Percentiles rank a stretch among this genome's conserved stretches.
Conservation (phyloP, 768 basidiomycete genomes). For the Termitomyces heimii region DNA sequence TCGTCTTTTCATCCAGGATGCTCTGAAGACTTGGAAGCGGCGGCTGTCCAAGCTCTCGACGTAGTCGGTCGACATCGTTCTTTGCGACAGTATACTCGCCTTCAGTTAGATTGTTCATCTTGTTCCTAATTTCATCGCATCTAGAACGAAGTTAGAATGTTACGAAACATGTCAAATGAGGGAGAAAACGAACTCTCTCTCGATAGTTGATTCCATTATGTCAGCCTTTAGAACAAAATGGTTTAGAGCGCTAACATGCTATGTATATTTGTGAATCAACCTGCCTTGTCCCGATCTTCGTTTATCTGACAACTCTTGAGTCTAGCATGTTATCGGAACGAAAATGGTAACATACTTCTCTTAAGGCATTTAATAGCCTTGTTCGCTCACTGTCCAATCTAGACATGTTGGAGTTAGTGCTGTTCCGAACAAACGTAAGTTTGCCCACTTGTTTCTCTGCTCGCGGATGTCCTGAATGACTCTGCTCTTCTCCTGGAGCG, state of each 20-base stretch:
- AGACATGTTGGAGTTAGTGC: slow-evolving; percentile 1
- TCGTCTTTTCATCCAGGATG: slow-evolving; percentile 67
- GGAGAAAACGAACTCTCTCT: slow-evolving; percentile 53
- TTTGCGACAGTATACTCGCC: slow-evolving; percentile 75
- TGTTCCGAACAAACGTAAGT: background rate
- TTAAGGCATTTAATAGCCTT: slow-evolving; percentile 59
- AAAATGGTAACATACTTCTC: slow-evolving; percentile 44
- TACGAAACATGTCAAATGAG: background rate
- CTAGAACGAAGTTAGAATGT: slow-evolving; percentile 25
- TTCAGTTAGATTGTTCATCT: slow-evolving; percentile 63
- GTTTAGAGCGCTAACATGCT: slow-evolving; percentile 6
- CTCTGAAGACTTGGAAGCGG: slow-evolving; percentile 68
- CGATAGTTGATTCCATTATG: slow-evolving; percentile 58
- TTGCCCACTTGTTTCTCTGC: slow-evolving; percentile 75
- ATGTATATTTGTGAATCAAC: slow-evolving; percentile 4
- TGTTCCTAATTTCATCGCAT: slow-evolving; percentile 58
- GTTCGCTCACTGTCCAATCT: slow-evolving; percentile 75
- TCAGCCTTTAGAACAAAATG: slow-evolving; percentile 44
- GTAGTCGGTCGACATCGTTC: slow-evolving; percentile 68
- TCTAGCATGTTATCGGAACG: background rate
- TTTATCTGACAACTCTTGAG: slow-evolving; percentile 46
- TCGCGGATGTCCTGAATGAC: slow-evolving; percentile 77
- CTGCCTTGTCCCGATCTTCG: slow-evolving; percentile 72
- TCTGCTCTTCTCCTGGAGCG: slow-evolving; percentile 71
- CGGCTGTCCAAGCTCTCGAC: slow-evolving; percentile 70